Evolutionary conservation across 1,284 basidiomycete genomes (phyloP), one percentile per base, ranked within the genome.

Genomic region (Vanrija humicola): DNA sequence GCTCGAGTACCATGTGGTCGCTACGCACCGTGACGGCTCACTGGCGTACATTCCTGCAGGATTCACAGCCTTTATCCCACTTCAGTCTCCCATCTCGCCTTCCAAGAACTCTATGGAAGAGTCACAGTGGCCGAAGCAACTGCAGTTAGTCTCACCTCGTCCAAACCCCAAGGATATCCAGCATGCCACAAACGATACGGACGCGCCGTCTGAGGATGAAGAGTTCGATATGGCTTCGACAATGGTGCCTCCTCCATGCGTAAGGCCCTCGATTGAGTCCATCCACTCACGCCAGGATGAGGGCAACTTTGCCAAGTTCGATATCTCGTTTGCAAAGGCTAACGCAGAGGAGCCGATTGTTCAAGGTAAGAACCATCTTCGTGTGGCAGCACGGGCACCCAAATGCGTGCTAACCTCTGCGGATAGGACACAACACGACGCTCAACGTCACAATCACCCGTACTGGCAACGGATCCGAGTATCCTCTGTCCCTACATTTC

Each of bases 1-100:
- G n/a, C 58, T 63, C 19, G 64, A 68, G 43, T 66, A 65, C 26
- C 66, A 65, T 44, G 62, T 62, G 18, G n/a, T 46, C 1, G 16
- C 66, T 2, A 46, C 51, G 10, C 54, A 60, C 5, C 16, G 15
- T 5, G 63, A 67, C 25, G 64, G 64, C 1, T 56, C 59, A 2
- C 48, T 43, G 15, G 26, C 66, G 6, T 61, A 67, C 43, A 46
- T 64, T 2, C 64, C 66, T 3, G 61, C 64, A 15, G 64, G 64
- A 5, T 48, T 43, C 29, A 46, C 59, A 12, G 63, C 55, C 16
- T 69, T 69, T 53, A 21, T 65, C 6, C 58, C 65, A 38, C 4
- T 18, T 6, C 19, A n/a, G 1, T 23, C 43, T n/a, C 8, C 14
- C 9, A 19, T 9, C 18, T 16, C n/a, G 29, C 34, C 15, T 28